phyloP scores from a whole-genome alignment of 1,284 basidiomycete genomes.

The Sporisorium graminicola region DNA sequence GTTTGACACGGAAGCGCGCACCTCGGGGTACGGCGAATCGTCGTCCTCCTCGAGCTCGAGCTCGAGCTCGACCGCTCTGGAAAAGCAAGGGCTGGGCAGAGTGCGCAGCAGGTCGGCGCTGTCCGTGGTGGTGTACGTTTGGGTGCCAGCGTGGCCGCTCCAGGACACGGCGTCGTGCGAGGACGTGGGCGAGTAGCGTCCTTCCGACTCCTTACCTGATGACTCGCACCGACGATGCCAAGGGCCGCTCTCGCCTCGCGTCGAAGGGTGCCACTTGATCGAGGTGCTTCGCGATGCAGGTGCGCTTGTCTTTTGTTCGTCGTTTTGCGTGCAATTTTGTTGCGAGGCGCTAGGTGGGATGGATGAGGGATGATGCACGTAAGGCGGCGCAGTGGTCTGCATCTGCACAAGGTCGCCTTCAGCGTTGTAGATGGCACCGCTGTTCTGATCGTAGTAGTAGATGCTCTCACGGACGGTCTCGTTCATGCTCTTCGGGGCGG shows the following conservation, averaged over 20 bases:
- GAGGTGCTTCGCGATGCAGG: slow-evolving; percentile 25
- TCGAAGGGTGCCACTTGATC: slow-evolving; percentile 47
- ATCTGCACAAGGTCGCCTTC: slow-evolving; percentile 21
- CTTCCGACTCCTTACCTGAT: slow-evolving; percentile 12
- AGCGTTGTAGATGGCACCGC: slow-evolving; percentile 29
- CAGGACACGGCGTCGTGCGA: slow-evolving; percentile 12
- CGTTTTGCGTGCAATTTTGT: neutral
- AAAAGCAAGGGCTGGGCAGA: slow-evolving; percentile 13
- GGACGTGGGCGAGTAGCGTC: slow-evolving; percentile 4
- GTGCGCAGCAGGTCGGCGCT: slow-evolving; percentile 25
- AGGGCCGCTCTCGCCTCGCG: slow-evolving; percentile 4
- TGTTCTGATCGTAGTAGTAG: slow-evolving; percentile 42
- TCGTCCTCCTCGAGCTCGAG: slow-evolving; percentile 51
- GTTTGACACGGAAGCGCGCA: slow-evolving; percentile 63
- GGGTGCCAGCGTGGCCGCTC: slow-evolving; percentile 5
- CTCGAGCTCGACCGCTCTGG: slow-evolving; percentile 40
- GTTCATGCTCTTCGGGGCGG: neutral
- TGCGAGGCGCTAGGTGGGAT: neutral
- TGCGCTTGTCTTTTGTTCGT: slow-evolving; percentile 1
- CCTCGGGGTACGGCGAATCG: slow-evolving; percentile 64
- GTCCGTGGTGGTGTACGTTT: slow-evolving; percentile 22
- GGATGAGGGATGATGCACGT: neutral
- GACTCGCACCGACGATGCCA: slow-evolving; percentile 14
- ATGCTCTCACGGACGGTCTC: slow-evolving; percentile 10
- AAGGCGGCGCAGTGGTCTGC: neutral